phyloP scores from a whole-genome alignment of 805 yeast genomes.

The Zygosaccharomyces siamensis region DNA sequence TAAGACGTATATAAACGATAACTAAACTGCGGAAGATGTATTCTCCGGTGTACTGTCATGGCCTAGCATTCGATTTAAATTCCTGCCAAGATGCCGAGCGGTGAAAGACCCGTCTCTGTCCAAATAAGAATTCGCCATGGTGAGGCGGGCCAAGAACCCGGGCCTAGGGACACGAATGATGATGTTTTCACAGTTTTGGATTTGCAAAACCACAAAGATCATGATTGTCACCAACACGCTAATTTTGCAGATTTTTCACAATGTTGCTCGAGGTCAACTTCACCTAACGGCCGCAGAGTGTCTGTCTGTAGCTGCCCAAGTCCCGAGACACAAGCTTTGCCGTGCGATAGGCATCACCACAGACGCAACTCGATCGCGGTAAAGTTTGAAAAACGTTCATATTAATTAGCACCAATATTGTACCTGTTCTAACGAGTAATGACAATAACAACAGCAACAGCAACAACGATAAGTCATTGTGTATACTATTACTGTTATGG shows the following conservation, averaged over 20 bases:
- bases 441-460: background rate
- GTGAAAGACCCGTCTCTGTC: slow-evolving; percentile 4
- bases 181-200: slow-evolving; percentile 1
- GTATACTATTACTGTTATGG: background rate
- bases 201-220: background rate
- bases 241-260: slow-evolving; percentile 3
- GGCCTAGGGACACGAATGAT: background rate
- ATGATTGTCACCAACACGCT: background rate
- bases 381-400: slow-evolving; percentile 19
- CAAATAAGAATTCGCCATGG: slow-evolving; percentile 2
- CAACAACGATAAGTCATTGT: background rate
- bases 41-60: no score
- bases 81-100: slow-evolving; percentile 1
- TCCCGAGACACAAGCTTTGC: slow-evolving; percentile 10
- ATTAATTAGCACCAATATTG: background rate
- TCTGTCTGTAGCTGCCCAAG: slow-evolving; percentile 1
- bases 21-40: no score
- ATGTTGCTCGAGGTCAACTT: slow-evolving; percentile 2
- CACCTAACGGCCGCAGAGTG: slow-evolving; percentile 2
- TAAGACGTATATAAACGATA: background rate
- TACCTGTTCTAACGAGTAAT: background rate
- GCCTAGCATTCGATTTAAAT: background rate
- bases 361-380: slow-evolving; percentile 28
- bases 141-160: background rate
- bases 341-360: slow-evolving; percentile 33